phyloP scores from a whole-genome alignment of 352 stramenopile species.

The Thalassiosira livingstoniorum region DNA sequence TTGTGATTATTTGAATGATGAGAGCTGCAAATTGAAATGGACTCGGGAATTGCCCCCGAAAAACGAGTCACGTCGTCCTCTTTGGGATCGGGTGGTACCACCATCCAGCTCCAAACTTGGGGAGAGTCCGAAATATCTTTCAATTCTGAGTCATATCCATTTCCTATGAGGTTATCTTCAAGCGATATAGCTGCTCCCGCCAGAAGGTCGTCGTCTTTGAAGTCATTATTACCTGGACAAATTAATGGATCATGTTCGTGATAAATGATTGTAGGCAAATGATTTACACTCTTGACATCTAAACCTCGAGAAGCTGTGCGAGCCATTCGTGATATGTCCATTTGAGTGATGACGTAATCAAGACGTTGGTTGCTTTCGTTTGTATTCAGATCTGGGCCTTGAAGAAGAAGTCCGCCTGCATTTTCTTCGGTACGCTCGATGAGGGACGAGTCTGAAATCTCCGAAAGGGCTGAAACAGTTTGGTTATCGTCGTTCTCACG shows the following conservation, averaged over 20 bases:
- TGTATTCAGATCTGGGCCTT: constrained; percentile 5
- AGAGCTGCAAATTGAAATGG: constrained; percentile 52
- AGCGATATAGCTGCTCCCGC: background rate
- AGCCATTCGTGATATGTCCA: constrained; percentile 76
- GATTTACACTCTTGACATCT: constrained; percentile 73
- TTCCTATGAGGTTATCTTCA: constrained; percentile 22
- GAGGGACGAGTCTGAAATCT: constrained; percentile 12
- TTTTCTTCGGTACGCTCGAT: background rate
- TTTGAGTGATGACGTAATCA: constrained; percentile 80
- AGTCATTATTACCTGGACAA: constrained; percentile 24
- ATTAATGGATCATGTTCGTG: constrained; percentile 27
- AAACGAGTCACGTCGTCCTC: constrained; percentile 44
- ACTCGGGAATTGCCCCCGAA: constrained; percentile 23
- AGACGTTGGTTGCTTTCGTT: constrained; percentile 45
- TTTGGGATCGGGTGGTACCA: constrained; percentile 45
- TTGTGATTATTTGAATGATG: constrained; percentile 12
- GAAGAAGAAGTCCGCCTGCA: background rate
- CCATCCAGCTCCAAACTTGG: constrained; percentile 44
- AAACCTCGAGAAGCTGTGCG: constrained; percentile 68
- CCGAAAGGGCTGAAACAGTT: background rate
- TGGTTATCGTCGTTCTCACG: background rate
- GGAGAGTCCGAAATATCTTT: constrained; percentile 11
- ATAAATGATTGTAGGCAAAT: constrained; percentile 70
- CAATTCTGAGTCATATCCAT: background rate
- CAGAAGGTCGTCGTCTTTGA: constrained; percentile 1